Evolutionary conservation across 179 eudicot species (phyloP).

Genomic region (Carnegiea gigantea): DNA sequence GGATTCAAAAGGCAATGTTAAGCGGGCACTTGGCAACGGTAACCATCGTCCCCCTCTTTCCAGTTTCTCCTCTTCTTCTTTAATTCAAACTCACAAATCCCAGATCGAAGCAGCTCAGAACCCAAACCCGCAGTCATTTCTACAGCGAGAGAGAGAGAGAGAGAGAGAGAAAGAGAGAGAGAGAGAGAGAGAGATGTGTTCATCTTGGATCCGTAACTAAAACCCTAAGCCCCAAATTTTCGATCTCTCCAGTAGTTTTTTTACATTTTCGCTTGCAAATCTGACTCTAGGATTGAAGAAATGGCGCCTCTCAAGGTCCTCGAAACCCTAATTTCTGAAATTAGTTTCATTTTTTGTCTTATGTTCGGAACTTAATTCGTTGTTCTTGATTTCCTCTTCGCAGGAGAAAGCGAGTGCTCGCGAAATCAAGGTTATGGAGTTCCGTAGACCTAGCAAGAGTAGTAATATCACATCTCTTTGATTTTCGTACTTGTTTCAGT

Average conservation of each 20-base stretch:
- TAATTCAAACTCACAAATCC: conserved; percentile 6
- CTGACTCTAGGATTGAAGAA: background rate
- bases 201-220: background rate
- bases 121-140: background rate
- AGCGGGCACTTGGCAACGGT: conserved; percentile 14
- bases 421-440: conserved; percentile 8
- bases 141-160: background rate
- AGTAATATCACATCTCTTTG: background rate
- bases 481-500: background rate
- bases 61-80: background rate
- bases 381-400: no score
- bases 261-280: background rate
- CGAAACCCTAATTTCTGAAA: conserved; percentile 7
- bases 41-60: conserved; percentile 1
- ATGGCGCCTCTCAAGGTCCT: conserved; percentile 15
- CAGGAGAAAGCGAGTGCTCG: conserved; percentile 7
- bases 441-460: conserved; percentile 2
- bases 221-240: background rate
- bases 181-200: background rate
- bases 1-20: conserved; percentile 6
- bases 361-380: background rate
- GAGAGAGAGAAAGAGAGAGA: conserved; percentile 9
- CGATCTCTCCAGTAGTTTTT: background rate
- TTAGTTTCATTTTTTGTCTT: background rate
- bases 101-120: background rate